Evolutionary conservation across 108 stramenopile genomes (phyloP).

Genomic region (Thalassiosira profunda): DNA sequence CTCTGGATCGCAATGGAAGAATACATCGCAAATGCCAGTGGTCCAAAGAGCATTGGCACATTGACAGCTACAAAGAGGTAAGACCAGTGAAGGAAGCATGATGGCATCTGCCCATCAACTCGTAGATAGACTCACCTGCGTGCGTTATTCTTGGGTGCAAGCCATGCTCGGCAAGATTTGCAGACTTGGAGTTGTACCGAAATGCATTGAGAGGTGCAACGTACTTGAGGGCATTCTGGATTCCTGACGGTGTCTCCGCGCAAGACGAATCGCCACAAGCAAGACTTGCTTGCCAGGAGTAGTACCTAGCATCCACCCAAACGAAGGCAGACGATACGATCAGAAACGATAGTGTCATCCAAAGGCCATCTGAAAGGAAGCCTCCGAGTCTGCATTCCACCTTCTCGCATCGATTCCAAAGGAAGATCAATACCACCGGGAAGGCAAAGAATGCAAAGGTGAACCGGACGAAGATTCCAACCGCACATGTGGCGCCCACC

Average conservation of each 20-base stretch:
- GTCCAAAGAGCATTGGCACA: conserved; percentile 82
- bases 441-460: conserved; percentile 79
- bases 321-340: conserved; percentile 27
- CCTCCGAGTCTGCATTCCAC: too few species aligned
- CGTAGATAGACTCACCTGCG: too few species aligned
- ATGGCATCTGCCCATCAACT: too few species aligned
- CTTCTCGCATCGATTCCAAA: conserved; percentile 36
- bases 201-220: conserved; percentile 82
- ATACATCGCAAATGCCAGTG: conserved; percentile 54
- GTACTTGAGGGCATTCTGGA: conserved; percentile 9
- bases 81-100: too few species aligned
- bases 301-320: too few species aligned
- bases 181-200: conserved; percentile 68
- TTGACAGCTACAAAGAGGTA: conserved; percentile 67
- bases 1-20: too few species aligned
- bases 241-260: too few species aligned
- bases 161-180: conserved; percentile 77
- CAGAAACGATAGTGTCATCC: background rate
- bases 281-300: background rate
- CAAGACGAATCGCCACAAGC: background rate
- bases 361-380: too few species aligned
- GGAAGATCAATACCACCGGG: conserved; percentile 51
- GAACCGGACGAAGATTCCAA: conserved; percentile 78
- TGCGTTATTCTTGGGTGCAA: conserved; percentile 82
- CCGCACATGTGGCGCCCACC: conserved; percentile 59